These are phyloP conservation scores for Diaporthe humulicola DNA, from an alignment of 2,329 filamentous ascomycete genomes.

Conservation along the genomic window DNA sequence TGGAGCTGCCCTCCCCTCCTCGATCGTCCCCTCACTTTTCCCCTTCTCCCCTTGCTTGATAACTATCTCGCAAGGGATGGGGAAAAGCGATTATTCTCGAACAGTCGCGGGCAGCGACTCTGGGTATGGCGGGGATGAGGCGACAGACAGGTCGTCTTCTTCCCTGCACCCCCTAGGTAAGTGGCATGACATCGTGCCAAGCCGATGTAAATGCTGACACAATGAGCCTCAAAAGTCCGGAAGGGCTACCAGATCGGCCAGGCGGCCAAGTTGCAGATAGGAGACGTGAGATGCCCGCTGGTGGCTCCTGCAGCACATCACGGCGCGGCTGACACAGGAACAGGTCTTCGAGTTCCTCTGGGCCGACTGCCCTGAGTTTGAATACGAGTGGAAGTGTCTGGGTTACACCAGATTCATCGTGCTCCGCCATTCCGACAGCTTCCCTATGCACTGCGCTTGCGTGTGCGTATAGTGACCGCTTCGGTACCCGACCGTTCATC, in stretches of 20 bases:
- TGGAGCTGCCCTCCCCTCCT: slow-evolving; percentile 25
- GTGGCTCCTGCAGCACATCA: slow-evolving; percentile 32
- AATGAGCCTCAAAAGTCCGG: slow-evolving; percentile 44
- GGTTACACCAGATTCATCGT: slow-evolving; percentile 54
- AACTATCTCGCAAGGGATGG: slow-evolving; percentile 51
- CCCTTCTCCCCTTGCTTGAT: slow-evolving; percentile 40
- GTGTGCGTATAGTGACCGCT: slow-evolving; percentile 48
- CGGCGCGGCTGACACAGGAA: not conserved
- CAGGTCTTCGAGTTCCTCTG: slow-evolving; percentile 56
- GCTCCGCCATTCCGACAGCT: slow-evolving; percentile 52
- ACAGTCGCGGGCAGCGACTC: slow-evolving; percentile 51
- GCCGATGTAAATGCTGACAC: slow-evolving; percentile 27
- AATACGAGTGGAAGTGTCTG: slow-evolving; percentile 55
- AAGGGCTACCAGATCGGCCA: slow-evolving; percentile 53
- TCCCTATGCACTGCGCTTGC: slow-evolving; percentile 52
- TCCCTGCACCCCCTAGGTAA: slow-evolving; percentile 50
- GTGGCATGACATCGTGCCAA: slow-evolving; percentile 37
- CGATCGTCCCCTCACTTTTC: slow-evolving; percentile 41
- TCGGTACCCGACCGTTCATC: not conserved
- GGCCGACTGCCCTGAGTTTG: slow-evolving; percentile 52
- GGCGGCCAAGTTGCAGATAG: slow-evolving; percentile 51
- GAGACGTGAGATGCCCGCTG: slow-evolving; percentile 49
- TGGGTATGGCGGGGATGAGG: slow-evolving; percentile 50
- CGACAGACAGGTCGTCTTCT: slow-evolving; percentile 47
- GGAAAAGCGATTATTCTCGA: slow-evolving; percentile 50